Conservation (phyloP, 257 asterid genomes). For the Ajuga chamaepitys region DNA sequence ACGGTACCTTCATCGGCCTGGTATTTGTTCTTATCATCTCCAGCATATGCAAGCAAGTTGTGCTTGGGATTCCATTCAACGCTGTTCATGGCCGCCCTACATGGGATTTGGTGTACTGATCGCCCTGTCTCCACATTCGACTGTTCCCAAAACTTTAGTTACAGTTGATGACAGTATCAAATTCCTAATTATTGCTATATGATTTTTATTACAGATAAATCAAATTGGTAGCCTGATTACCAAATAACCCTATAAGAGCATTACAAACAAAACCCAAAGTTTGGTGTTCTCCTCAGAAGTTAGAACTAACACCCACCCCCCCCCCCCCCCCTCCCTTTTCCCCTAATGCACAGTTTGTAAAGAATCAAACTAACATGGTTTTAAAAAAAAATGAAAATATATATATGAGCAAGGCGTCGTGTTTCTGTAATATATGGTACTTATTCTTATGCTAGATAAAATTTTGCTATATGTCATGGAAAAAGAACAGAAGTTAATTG, state of each 20-base stretch:
- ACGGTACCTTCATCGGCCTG: constrained; percentile 79
- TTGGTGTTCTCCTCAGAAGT: too few species aligned
- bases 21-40: constrained; percentile 94
- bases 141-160: constrained; percentile 36
- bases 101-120: constrained; percentile 84
- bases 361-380: too few species aligned
- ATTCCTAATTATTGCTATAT: neutral
- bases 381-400: too few species aligned
- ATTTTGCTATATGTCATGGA: neutral
- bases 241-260: too few species aligned
- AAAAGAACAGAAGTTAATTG: neutral
- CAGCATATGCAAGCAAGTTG: constrained; percentile 94
- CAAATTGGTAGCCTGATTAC: too few species aligned
- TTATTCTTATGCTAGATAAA: neutral
- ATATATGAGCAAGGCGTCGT: too few species aligned
- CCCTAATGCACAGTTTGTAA: too few species aligned
- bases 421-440: too few species aligned
- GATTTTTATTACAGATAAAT: neutral
- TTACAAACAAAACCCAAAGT: too few species aligned
- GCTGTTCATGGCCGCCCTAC: constrained; percentile 98
- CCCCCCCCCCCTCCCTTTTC: too few species aligned
- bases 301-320: too few species aligned
- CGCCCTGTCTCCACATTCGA: constrained; percentile 75
- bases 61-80: constrained; percentile 96
- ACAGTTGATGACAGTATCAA: neutral